A percentile compares a stretch with the other conserved stretches of the same genome.
Evolutionary conservation across 2,329 filamentous ascomycete species (phyloP).

Genomic region (Sarocladiaceae sp.): DNA sequence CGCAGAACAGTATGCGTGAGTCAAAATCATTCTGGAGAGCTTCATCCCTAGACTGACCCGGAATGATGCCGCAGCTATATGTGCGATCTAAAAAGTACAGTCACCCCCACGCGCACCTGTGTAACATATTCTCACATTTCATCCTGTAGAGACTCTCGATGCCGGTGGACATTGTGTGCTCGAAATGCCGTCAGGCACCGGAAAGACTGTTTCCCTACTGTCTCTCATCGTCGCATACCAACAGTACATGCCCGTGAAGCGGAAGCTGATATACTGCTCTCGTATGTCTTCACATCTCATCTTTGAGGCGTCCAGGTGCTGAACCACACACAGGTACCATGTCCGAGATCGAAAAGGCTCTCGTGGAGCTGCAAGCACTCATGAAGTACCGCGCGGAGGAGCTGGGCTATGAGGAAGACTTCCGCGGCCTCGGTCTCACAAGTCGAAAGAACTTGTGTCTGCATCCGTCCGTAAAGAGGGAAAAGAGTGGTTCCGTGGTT

Average conservation of each 20-base stretch:
- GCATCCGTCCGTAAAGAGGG: slow-evolving; percentile 90
- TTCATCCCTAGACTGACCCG: background rate
- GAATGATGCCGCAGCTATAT: slow-evolving; percentile 39
- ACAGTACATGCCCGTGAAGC: slow-evolving; percentile 84
- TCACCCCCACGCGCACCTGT: background rate
- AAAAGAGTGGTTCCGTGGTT: slow-evolving; percentile 91
- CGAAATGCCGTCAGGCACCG: slow-evolving; percentile 98
- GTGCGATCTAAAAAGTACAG: slow-evolving; percentile 52
- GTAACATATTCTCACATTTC: background rate
- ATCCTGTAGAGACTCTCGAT: slow-evolving; percentile 71
- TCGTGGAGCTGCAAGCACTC: slow-evolving; percentile 83
- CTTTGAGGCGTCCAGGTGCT: background rate
- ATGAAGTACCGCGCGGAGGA: slow-evolving; percentile 94
- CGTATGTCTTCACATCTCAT: slow-evolving; percentile 41
- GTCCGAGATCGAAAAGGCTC: slow-evolving; percentile 98
- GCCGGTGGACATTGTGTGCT: slow-evolving; percentile 91
- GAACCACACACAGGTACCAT: slow-evolving; percentile 65
- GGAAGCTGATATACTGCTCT: slow-evolving; percentile 98
- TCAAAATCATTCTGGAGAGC: slow-evolving; percentile 11
- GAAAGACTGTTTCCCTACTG: slow-evolving; percentile 92
- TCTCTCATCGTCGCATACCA: slow-evolving; percentile 97
- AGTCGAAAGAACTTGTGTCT: slow-evolving; percentile 97
- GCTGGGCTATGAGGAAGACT: slow-evolving; percentile 88
- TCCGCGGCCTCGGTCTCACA: slow-evolving; percentile 84
- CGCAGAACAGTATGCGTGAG: slow-evolving; percentile 52